These are phyloP conservation scores for Citrullus mucosospermus DNA, from an alignment of 306 rosid species.

Conservation along the genomic window DNA sequence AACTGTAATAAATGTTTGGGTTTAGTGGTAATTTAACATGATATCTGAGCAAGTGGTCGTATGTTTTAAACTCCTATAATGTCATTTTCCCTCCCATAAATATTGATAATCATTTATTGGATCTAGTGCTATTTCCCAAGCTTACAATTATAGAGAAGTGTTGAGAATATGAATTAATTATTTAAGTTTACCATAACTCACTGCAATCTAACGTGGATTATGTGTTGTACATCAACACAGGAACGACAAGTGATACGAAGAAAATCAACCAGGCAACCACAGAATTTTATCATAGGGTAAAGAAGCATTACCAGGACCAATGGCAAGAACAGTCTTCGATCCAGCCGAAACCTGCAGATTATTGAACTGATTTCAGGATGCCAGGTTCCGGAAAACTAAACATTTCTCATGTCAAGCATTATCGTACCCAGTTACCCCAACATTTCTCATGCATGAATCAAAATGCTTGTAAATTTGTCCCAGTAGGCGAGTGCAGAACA, in stretches of 20 bases:
- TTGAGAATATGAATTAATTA: background rate
- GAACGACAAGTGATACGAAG: background rate
- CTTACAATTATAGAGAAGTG: background rate
- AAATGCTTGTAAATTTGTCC: background rate
- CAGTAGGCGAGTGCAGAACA: background rate
- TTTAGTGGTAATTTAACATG: too few relatives aligned
- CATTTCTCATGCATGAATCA: background rate
- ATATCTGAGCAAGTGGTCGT: background rate
- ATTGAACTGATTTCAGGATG: background rate
- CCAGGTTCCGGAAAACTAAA: background rate
- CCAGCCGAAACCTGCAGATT: conserved; percentile 60
- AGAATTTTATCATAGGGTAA: background rate
- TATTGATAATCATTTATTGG: background rate
- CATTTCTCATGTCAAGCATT: background rate
- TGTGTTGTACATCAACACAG: background rate
- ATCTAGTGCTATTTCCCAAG: background rate
- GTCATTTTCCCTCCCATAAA: background rate
- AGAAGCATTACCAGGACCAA: conserved; percentile 66
- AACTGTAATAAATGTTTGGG: too few relatives aligned
- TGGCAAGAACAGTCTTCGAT: conserved; percentile 81
- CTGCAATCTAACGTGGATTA: background rate
- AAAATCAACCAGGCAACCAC: background rate
- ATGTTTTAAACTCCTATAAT: background rate
- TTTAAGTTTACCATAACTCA: background rate
- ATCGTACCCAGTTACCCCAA: background rate